These are phyloP conservation scores for Blastomyces gilchristii DNA, from an alignment of 2,329 filamentous ascomycete genomes.

Conservation along the genomic window DNA sequence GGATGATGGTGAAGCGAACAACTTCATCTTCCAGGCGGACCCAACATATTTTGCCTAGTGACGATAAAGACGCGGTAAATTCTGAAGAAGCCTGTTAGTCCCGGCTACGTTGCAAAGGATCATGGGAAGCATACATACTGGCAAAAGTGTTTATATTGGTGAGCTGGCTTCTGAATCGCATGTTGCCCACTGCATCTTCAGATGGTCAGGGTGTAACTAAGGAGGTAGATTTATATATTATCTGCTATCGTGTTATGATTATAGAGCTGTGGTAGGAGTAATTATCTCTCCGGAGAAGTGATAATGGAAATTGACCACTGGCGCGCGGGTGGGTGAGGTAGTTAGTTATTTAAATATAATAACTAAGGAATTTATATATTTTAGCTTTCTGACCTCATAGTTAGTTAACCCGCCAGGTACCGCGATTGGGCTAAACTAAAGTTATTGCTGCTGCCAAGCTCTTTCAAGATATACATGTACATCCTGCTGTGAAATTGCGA, in stretches of 20 bases:
- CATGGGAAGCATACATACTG: slow-evolving; percentile 31
- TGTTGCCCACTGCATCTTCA: slow-evolving; percentile 17
- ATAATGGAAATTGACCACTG: no score
- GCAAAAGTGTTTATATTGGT: slow-evolving; percentile 44
- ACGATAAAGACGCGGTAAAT: slow-evolving; percentile 52
- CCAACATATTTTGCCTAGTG: slow-evolving; percentile 76
- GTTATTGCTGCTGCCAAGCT: no score
- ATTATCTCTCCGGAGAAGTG: no score
- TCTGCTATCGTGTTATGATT: neutral
- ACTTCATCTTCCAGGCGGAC: slow-evolving; percentile 77
- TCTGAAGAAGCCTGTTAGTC: slow-evolving; percentile 33
- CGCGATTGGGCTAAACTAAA: no score
- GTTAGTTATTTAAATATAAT: no score
- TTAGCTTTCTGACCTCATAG: no score
- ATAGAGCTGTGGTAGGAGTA: no score
- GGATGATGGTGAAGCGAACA: slow-evolving; percentile 89
- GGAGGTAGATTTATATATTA: neutral
- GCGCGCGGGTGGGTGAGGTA: no score
- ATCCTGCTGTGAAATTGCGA: neutral
- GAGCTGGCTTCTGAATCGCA: slow-evolving; percentile 46
- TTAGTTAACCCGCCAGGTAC: no score
- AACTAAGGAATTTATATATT: no score
- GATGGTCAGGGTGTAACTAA: neutral
- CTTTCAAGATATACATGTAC: no score
- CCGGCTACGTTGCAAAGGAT: neutral